phyloP scores from a whole-genome alignment of 805 yeast genomes.

The Komagataella phaffii region DNA sequence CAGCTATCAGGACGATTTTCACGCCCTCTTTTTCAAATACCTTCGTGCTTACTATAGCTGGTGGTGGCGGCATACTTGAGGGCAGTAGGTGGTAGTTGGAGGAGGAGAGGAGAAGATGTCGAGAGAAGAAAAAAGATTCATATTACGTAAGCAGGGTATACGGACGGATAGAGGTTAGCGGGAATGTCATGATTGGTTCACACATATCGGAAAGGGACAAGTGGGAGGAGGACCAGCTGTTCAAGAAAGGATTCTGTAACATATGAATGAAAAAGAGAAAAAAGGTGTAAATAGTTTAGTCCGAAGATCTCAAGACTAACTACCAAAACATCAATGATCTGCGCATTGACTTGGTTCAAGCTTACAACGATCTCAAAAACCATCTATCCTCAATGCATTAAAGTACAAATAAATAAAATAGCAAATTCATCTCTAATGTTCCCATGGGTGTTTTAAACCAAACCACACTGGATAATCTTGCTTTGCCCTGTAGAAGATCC shows the following conservation, averaged over 20 bases:
- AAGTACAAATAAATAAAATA: not conserved
- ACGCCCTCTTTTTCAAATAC: constrained; percentile 16
- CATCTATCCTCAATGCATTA: not conserved
- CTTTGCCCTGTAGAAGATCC: constrained; percentile 71
- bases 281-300: no score
- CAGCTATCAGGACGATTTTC: constrained; percentile 37
- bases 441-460: constrained; percentile 31
- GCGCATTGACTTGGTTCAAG: not conserved
- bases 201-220: not conserved
- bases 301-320: not conserved
- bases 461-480: constrained; percentile 56
- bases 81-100: constrained; percentile 1
- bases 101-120: not conserved
- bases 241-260: not conserved
- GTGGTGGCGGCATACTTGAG: not conserved
- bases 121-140: not conserved
- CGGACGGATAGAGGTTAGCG: not conserved
- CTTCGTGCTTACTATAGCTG: constrained; percentile 2
- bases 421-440: constrained; percentile 8
- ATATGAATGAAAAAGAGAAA: no score
- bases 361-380: not conserved
- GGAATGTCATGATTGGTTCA: not conserved
- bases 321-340: not conserved
- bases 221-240: not conserved
- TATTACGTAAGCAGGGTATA: not conserved